These are phyloP conservation scores for Cicer cuneatum DNA, from an alignment of 306 rosid genomes.

Conservation along the genomic window DNA sequence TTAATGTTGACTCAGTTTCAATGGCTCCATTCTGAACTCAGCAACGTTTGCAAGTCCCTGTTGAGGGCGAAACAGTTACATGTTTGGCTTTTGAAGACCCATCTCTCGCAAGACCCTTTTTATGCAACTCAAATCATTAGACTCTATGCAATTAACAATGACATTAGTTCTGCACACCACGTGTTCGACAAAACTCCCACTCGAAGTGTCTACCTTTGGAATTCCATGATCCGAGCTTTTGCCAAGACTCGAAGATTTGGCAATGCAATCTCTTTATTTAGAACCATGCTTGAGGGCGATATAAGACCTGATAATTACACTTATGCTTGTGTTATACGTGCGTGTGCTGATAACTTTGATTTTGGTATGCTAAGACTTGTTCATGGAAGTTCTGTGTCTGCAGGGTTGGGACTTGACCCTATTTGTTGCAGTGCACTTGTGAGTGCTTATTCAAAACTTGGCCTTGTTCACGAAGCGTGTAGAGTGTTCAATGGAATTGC, in stretches of 20 bases:
- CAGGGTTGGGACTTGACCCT: conserved; percentile 50
- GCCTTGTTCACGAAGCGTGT: conserved; percentile 64
- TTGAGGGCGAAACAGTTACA: conserved; percentile 65
- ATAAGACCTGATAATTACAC: conserved; percentile 60
- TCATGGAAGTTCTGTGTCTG: conserved; percentile 48
- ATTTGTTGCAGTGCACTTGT: conserved; percentile 65
- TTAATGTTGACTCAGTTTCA: conserved; percentile 49
- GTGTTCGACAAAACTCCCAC: conserved; percentile 67
- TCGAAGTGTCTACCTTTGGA: conserved; percentile 80
- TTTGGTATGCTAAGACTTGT: conserved; percentile 45
- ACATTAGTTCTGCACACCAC: conserved; percentile 56
- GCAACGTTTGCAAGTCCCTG: conserved; percentile 60
- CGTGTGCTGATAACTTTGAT: conserved; percentile 54
- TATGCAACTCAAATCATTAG: conserved; percentile 72
- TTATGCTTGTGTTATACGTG: conserved; percentile 52
- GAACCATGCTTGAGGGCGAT: conserved; percentile 56
- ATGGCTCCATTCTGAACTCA: conserved; percentile 58
- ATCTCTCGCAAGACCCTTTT: conserved; percentile 70
- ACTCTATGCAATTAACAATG: conserved; percentile 54
- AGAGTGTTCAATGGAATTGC: conserved; percentile 64
- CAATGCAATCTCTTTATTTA: conserved; percentile 65
- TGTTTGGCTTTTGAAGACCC: conserved; percentile 61
- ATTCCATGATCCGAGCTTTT: conserved; percentile 80
- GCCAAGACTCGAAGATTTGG: conserved; percentile 61
- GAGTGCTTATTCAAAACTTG: conserved; percentile 69